Percentiles rank a stretch among this genome's conserved stretches.
Evolutionary conservation across 345 rosid species (phyloP).

Genomic region (Crucihimalaya himalaica): DNA sequence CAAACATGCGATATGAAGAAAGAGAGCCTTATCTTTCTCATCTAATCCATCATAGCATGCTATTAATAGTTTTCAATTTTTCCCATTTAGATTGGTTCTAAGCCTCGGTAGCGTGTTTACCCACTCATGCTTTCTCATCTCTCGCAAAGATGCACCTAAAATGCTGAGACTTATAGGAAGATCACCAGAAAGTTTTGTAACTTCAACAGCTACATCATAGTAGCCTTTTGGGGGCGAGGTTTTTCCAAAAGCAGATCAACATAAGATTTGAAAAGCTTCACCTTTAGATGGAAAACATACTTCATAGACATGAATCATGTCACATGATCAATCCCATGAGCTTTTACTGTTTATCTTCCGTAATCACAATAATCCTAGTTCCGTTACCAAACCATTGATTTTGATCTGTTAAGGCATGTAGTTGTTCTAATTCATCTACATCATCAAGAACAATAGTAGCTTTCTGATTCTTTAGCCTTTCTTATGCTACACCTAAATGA

Average conservation of each 20-base stretch:
- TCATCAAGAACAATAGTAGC: slow-evolving; percentile 58
- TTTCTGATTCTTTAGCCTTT: slow-evolving; percentile 14
- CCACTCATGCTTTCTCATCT: slow-evolving; percentile 27
- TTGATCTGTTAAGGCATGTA: slow-evolving; percentile 48
- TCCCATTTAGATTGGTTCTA: slow-evolving; percentile 19
- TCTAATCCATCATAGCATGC: slow-evolving; percentile 41
- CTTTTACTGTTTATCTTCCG: slow-evolving; percentile 44
- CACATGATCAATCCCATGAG: slow-evolving; percentile 29
- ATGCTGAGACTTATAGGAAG: slow-evolving; percentile 44
- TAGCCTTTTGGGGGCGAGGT: slow-evolving; percentile 10
- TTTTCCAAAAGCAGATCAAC: slow-evolving; percentile 17
- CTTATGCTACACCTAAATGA: slow-evolving; percentile 5
- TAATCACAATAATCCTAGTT: slow-evolving; percentile 55
- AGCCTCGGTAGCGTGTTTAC: slow-evolving; percentile 17
- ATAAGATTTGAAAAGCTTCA: slow-evolving; percentile 31
- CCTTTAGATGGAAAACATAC: slow-evolving; percentile 1
- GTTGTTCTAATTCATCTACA: slow-evolving; percentile 47
- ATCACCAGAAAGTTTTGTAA: slow-evolving; percentile 19
- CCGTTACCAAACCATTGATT: slow-evolving; percentile 49
- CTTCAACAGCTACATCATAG: slow-evolving; percentile 8
- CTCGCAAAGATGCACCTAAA: slow-evolving; percentile 34
- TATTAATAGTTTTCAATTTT: slow-evolving; percentile 21
- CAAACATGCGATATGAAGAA: slow-evolving; percentile 44
- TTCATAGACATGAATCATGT: not conserved
- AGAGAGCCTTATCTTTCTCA: slow-evolving; percentile 24